Evolutionary conservation across 1,139 yeast genomes (phyloP).

Genomic region (Blastobotrys illinoisensis): DNA sequence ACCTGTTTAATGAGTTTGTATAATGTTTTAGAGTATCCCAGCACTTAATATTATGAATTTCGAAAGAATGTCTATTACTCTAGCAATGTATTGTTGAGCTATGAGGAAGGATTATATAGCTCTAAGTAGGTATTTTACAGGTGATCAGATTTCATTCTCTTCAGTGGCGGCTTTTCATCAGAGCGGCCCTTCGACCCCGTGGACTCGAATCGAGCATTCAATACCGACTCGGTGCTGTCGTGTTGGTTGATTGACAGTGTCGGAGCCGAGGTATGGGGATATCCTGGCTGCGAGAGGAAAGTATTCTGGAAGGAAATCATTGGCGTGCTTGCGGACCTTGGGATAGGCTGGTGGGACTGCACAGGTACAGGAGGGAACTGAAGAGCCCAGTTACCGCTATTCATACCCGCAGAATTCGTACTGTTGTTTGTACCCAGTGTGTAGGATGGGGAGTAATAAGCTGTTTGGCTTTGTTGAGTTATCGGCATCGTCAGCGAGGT

Average conservation of each 20-base stretch:
- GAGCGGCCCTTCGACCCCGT: background rate
- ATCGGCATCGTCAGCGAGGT: background rate
- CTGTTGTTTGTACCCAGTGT: background rate
- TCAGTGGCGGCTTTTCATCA: slow-evolving; percentile 7
- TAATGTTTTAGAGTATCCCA: background rate
- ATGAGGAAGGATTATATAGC: background rate
- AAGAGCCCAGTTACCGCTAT: background rate
- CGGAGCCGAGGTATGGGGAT: background rate
- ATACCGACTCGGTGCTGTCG: background rate
- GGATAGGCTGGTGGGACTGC: background rate
- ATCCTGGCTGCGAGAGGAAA: slow-evolving; percentile 4
- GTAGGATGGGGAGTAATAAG: background rate
- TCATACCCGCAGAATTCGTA: background rate
- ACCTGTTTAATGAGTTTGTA: background rate
- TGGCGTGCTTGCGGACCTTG: background rate
- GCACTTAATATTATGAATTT: too few species aligned
- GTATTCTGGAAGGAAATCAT: background rate
- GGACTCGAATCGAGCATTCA: background rate
- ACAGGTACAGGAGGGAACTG: background rate
- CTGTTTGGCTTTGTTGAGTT: background rate
- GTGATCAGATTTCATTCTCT: slow-evolving; percentile 10
- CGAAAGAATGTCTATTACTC: background rate
- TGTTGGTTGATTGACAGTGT: background rate
- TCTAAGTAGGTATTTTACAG: background rate
- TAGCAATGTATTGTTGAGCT: background rate